Evolutionary conservation across 768 basidiomycete genomes (phyloP).

Genomic region (Termitomyces sp.): DNA sequence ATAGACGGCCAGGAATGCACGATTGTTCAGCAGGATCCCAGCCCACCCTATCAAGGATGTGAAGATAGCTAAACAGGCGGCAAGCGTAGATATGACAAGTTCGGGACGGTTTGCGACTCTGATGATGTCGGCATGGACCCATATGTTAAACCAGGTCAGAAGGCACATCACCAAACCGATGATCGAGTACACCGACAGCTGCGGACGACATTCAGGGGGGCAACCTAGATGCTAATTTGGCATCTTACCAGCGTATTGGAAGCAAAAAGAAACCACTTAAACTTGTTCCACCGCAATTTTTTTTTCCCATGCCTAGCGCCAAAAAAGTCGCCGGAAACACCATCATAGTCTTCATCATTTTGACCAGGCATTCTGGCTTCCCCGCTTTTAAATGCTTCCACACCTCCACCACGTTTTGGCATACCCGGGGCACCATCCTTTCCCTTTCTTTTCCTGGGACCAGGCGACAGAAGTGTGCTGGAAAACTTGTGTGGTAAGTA

Average conservation of each 20-base stretch:
- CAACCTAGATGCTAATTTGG: background rate
- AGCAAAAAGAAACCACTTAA: slow-evolving; percentile 73
- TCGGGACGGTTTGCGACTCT: slow-evolving; percentile 64
- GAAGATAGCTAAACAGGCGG: slow-evolving; percentile 51
- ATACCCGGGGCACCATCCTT: slow-evolving; percentile 24
- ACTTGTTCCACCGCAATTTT: slow-evolving; percentile 69
- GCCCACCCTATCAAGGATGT: slow-evolving; percentile 74
- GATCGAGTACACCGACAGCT: slow-evolving; percentile 56
- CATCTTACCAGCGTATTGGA: slow-evolving; percentile 45
- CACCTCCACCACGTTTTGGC: slow-evolving; percentile 65
- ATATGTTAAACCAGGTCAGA: slow-evolving; percentile 75
- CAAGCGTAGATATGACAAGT: slow-evolving; percentile 66
- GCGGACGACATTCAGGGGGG: background rate
- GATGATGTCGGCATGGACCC: slow-evolving; percentile 63
- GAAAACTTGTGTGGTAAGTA: slow-evolving; percentile 76
- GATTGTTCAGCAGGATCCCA: slow-evolving; percentile 80
- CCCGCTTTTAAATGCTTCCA: slow-evolving; percentile 56
- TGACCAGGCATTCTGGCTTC: slow-evolving; percentile 47
- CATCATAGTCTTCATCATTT: slow-evolving; percentile 53
- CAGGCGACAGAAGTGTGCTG: slow-evolving; percentile 32
- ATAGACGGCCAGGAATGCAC: slow-evolving; percentile 74
- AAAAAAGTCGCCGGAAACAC: slow-evolving; percentile 35
- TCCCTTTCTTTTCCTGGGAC: slow-evolving; percentile 31
- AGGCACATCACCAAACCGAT: slow-evolving; percentile 59
- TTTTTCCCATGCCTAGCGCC: slow-evolving; percentile 32